Conservation (phyloP, 2,329 filamentous ascomycete genomes). For the Neofusicoccum umdonicola region DNA sequence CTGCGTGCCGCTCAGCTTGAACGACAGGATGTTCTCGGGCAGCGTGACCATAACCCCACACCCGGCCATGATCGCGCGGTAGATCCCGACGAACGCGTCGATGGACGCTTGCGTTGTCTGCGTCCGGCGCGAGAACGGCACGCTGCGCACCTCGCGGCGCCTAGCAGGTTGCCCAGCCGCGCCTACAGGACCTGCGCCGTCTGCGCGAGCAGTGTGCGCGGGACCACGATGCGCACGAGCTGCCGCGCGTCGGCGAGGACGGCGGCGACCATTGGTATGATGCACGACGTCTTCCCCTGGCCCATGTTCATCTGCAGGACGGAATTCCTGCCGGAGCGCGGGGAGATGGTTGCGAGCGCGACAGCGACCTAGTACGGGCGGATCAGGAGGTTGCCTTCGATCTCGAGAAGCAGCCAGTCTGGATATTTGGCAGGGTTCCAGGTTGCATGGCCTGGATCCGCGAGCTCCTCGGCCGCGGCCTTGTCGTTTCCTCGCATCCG, state of each 20-base stretch:
- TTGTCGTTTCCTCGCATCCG: slow-evolving; percentile 24
- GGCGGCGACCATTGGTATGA: slow-evolving; percentile 62
- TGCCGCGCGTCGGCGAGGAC: slow-evolving; percentile 37
- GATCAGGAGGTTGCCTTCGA: slow-evolving; percentile 64
- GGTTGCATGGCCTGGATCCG: slow-evolving; percentile 52
- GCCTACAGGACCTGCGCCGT: slow-evolving; percentile 57
- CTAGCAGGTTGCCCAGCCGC: slow-evolving; percentile 55
- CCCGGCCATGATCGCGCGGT: slow-evolving; percentile 40
- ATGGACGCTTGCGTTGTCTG: slow-evolving; percentile 33
- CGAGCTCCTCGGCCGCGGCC: slow-evolving; percentile 43
- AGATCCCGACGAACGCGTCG: slow-evolving; percentile 36
- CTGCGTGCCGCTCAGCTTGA: slow-evolving; percentile 61
- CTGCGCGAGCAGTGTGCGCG: slow-evolving; percentile 56
- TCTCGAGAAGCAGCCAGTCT: slow-evolving; percentile 66
- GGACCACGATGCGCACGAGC: slow-evolving; percentile 56
- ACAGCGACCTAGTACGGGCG: slow-evolving; percentile 62
- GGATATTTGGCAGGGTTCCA: slow-evolving; percentile 55
- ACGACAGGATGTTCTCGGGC: slow-evolving; percentile 65
- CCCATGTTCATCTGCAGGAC: slow-evolving; percentile 69
- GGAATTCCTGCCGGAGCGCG: slow-evolving; percentile 53
- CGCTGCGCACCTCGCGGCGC: slow-evolving; percentile 53
- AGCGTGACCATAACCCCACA: slow-evolving; percentile 58
- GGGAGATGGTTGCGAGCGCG: slow-evolving; percentile 58
- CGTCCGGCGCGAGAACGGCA: slow-evolving; percentile 58
- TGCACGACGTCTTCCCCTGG: slow-evolving; percentile 64